These are phyloP conservation scores for Nitzschia sp. DNA, from an alignment of 108 stramenopile species.

Conservation along the genomic window DNA sequence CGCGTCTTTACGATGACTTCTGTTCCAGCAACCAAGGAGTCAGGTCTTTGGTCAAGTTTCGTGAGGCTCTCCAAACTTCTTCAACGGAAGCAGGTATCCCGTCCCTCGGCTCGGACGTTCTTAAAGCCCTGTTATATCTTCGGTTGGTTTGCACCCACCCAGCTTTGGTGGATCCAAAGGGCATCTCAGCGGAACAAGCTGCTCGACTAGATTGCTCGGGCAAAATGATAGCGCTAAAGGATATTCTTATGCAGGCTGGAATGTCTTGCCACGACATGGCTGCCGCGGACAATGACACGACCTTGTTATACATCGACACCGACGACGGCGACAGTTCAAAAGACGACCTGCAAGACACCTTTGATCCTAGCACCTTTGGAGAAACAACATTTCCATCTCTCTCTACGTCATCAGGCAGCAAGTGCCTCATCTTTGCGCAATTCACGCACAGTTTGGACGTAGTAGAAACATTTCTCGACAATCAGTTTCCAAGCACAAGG, in stretches of 20 bases:
- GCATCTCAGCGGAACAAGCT: background rate
- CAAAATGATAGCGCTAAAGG: conserved; percentile 78
- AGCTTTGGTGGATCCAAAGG: conserved; percentile 42
- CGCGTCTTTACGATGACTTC: conserved; percentile 55
- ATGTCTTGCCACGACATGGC: conserved; percentile 59
- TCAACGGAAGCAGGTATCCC: conserved; percentile 7
- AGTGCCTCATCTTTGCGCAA: conserved; percentile 89
- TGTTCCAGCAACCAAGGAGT: conserved; percentile 41
- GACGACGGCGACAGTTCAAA: conserved; percentile 26
- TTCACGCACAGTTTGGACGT: conserved; percentile 81
- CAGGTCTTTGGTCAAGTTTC: conserved; percentile 44
- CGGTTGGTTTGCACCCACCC: conserved; percentile 91
- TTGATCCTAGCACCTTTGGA: background rate
- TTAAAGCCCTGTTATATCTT: conserved; percentile 76
- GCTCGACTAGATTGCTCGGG: conserved; percentile 65
- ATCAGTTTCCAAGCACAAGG: conserved; percentile 67
- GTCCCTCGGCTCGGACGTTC: conserved; percentile 45
- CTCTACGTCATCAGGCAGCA: conserved; percentile 17
- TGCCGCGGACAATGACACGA: conserved; percentile 82
- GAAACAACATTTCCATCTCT: background rate
- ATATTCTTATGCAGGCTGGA: conserved; percentile 73
- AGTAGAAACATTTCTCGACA: conserved; percentile 78
- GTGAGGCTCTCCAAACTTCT: conserved; percentile 10
- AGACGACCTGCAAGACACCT: conserved; percentile 14
- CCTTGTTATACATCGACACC: conserved; percentile 55